Percentiles rank a stretch among this genome's conserved stretches.
phyloP scores from a whole-genome alignment of 164 flowering plant genomes.

The Kalanchoe fedtschenkoi region DNA sequence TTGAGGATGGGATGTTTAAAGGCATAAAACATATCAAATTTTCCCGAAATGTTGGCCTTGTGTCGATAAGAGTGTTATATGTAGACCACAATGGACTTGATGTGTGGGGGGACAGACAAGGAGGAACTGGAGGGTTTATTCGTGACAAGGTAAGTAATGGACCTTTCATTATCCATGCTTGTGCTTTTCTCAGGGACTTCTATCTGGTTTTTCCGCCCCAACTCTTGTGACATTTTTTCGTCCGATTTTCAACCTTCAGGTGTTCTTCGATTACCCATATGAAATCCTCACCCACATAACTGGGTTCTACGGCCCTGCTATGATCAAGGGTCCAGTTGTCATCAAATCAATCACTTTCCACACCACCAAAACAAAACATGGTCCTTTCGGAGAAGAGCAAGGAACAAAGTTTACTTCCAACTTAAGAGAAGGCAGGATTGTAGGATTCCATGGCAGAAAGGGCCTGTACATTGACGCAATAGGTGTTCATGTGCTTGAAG shows the following conservation, averaged over 20 bases:
- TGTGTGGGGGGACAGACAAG: conserved; percentile 65
- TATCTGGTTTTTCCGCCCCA: neutral
- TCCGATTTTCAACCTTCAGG: conserved; percentile 26
- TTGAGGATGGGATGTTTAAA: conserved; percentile 55
- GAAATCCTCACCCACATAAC: conserved; percentile 61
- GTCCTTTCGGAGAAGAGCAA: conserved; percentile 76
- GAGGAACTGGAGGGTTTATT: conserved; percentile 53
- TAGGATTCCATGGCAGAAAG: conserved; percentile 69
- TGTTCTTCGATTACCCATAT: conserved; percentile 55
- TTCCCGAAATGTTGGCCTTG: conserved; percentile 45
- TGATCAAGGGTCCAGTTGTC: conserved; percentile 61
- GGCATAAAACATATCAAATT: conserved; percentile 62
- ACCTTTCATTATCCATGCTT: neutral
- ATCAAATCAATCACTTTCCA: conserved; percentile 68
- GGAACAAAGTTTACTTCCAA: conserved; percentile 47
- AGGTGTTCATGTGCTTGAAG: conserved; percentile 63
- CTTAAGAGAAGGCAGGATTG: conserved; percentile 40
- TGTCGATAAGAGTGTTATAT: conserved; percentile 52
- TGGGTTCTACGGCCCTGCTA: conserved; percentile 50
- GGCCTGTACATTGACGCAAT: conserved; percentile 64
- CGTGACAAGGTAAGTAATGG: conserved; percentile 38
- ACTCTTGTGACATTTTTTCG: neutral
- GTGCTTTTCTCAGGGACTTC: neutral
- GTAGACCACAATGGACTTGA: conserved; percentile 37
- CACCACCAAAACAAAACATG: conserved; percentile 55